Evolutionary conservation across 2,329 filamentous ascomycete genomes (phyloP).

Genomic region (Lanzia echinophila): DNA sequence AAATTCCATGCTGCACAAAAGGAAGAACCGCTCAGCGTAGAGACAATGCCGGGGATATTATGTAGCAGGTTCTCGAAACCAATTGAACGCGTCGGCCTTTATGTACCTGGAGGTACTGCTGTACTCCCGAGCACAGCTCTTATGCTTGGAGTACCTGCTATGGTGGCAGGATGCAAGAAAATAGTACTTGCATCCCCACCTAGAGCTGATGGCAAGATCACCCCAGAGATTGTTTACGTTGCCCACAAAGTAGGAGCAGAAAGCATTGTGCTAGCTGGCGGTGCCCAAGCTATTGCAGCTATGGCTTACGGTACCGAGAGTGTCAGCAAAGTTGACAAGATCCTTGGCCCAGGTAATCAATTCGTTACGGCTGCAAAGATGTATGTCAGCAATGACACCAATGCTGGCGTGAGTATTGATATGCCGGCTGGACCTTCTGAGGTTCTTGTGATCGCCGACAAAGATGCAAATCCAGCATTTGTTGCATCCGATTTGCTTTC

Average conservation of each 20-base stretch:
- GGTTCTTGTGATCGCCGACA: conserved; percentile 91
- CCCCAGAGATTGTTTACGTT: conserved; percentile 94
- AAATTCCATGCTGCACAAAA: conserved; percentile 91
- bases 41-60: conserved; percentile 96
- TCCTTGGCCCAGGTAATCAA: conserved; percentile 93
- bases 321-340: conserved; percentile 96
- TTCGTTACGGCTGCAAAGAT: conserved; percentile 99
- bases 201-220: conserved; percentile 79
- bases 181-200: conserved; percentile 92
- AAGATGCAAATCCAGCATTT: conserved; percentile 81
- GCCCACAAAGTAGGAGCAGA: conserved; percentile 96
- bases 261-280: conserved; percentile 90
- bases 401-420: conserved; percentile 89
- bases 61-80: conserved; percentile 89
- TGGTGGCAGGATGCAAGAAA: conserved; percentile 93
- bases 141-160: conserved; percentile 95
- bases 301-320: conserved; percentile 97
- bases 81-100: conserved; percentile 93
- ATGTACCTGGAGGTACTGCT: conserved; percentile 91
- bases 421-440: conserved; percentile 98
- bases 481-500: conserved; percentile 91
- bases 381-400: conserved; percentile 95
- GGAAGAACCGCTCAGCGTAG: conserved; percentile 73
- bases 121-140: conserved; percentile 95
- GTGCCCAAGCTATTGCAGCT: conserved; percentile 90